A percentile compares a stretch with the other conserved stretches of the same genome.
These are phyloP conservation scores for Cordyceps farinosa DNA, from an alignment of 2,329 filamentous ascomycete genomes.

Conservation along the genomic window DNA sequence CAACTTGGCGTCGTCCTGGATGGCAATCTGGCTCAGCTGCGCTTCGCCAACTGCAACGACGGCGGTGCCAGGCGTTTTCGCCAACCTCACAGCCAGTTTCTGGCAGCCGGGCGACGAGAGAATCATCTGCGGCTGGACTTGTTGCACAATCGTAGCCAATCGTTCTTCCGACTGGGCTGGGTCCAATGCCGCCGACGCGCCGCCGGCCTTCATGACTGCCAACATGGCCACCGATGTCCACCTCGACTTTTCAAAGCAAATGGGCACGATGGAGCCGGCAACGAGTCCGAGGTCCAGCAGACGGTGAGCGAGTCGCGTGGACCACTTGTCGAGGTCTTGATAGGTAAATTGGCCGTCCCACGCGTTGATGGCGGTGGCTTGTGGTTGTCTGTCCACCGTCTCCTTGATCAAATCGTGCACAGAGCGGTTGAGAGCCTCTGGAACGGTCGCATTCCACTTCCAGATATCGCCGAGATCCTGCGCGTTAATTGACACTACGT, in stretches of 20 bases:
- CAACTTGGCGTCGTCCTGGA: background rate
- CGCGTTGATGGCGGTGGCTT: constrained; percentile 21
- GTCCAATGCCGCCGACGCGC: constrained; percentile 31
- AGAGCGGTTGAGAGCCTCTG: background rate
- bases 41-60: constrained; percentile 1
- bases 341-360: constrained; percentile 27
- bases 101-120: constrained; percentile 1
- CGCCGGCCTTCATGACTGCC: constrained; percentile 31
- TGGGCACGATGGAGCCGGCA: background rate
- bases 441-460: constrained; percentile 12
- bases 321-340: constrained; percentile 23
- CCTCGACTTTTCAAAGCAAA: constrained; percentile 30
- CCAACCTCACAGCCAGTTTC: background rate
- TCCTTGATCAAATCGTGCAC: constrained; percentile 9
- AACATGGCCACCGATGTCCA: constrained; percentile 29
- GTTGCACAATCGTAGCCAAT: constrained; percentile 14
- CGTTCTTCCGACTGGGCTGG: constrained; percentile 21
- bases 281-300: constrained; percentile 16
- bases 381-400: constrained; percentile 9
- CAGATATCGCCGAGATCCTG: constrained; percentile 6
- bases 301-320: constrained; percentile 19
- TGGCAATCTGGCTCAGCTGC: background rate
- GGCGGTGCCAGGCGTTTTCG: background rate
- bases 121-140: background rate
- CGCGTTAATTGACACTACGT: background rate